A percentile compares a stretch with the other conserved stretches of the same genome.
These are phyloP conservation scores for Flaveria trinervia DNA, from an alignment of 129 eudicot genomes.

Conservation along the genomic window DNA sequence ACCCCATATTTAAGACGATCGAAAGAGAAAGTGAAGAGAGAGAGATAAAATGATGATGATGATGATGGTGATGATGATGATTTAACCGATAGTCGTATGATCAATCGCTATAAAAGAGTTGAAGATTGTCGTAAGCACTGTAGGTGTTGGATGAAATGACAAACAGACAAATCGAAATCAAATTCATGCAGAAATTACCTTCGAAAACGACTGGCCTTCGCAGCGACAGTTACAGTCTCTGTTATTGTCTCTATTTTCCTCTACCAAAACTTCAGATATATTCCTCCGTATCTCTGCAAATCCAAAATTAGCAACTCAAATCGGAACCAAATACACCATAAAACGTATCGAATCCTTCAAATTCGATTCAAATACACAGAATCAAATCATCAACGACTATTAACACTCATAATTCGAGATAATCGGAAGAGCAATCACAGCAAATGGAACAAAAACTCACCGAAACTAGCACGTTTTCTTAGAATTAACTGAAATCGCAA, in stretches of 20 bases:
- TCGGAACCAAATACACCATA: constrained; percentile 24
- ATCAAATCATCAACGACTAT: constrained; percentile 16
- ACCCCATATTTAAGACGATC: neutral
- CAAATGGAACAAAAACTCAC: constrained; percentile 2
- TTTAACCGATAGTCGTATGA: neutral
- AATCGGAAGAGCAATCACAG: neutral
- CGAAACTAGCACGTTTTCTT: neutral
- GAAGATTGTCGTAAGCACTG: constrained; percentile 27
- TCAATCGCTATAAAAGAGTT: constrained; percentile 33
- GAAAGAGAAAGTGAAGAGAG: neutral
- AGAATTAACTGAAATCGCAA: neutral
- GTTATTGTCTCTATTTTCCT: constrained; percentile 26
- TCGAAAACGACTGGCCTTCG: constrained; percentile 47
- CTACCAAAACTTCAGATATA: constrained; percentile 22
- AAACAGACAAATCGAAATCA: constrained; percentile 35
- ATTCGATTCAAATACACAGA: neutral
- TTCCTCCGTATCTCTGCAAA: constrained; percentile 14
- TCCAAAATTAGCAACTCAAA: constrained; percentile 14
- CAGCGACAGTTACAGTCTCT: constrained; percentile 25
- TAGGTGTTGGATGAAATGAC: constrained; percentile 34
- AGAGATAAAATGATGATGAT: constrained; percentile 19
- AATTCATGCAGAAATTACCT: constrained; percentile 32
- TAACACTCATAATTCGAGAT: neutral
- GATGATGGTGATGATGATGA: too few relatives aligned
- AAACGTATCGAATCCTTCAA: constrained; percentile 6